Percentiles rank a stretch among this genome's conserved stretches.
phyloP scores from a whole-genome alignment of 306 rosid genomes.

The Castanea sativa region DNA sequence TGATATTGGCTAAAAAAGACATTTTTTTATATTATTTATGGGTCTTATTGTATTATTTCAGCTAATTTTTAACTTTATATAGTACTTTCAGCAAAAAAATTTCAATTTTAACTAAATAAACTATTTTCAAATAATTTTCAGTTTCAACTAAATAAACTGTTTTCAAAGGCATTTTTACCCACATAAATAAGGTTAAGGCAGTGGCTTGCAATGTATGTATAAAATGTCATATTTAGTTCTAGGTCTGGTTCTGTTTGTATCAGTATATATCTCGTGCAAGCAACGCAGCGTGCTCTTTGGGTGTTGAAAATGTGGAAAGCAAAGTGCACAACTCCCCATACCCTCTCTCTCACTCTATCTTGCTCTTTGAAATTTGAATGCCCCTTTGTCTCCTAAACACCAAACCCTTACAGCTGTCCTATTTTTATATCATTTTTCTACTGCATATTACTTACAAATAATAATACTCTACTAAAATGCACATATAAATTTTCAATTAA shows the following conservation, averaged over 20 bases:
- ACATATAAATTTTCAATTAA: conserved; percentile 3
- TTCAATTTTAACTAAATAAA: too few relatives aligned
- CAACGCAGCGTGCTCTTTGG: conserved; percentile 54
- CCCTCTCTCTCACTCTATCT: not conserved
- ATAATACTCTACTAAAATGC: not conserved
- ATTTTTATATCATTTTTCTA: not conserved
- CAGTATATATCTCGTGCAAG: conserved; percentile 31
- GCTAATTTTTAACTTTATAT: too few relatives aligned
- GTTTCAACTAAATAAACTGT: too few relatives aligned
- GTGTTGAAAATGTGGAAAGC: conserved; percentile 38
- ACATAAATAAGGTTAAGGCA: conserved; percentile 16
- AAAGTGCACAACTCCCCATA: conserved; percentile 44
- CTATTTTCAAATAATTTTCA: too few relatives aligned
- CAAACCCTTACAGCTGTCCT: conserved; percentile 66
- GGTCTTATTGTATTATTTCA: accelerated
- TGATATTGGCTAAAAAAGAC: too few relatives aligned
- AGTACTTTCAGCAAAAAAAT: accelerated
- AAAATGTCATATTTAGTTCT: not conserved
- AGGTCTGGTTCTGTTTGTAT: too few relatives aligned
- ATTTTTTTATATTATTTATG: too few relatives aligned
- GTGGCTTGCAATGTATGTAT: not conserved
- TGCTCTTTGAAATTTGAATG: conserved; percentile 47
- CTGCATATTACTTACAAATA: not conserved
- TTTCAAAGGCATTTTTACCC: too few relatives aligned
- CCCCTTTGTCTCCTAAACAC: conserved; percentile 49